Base-by-base conservation (phyloP, 75 land plant genomes). In the Selaginella tamariscina region DNA sequence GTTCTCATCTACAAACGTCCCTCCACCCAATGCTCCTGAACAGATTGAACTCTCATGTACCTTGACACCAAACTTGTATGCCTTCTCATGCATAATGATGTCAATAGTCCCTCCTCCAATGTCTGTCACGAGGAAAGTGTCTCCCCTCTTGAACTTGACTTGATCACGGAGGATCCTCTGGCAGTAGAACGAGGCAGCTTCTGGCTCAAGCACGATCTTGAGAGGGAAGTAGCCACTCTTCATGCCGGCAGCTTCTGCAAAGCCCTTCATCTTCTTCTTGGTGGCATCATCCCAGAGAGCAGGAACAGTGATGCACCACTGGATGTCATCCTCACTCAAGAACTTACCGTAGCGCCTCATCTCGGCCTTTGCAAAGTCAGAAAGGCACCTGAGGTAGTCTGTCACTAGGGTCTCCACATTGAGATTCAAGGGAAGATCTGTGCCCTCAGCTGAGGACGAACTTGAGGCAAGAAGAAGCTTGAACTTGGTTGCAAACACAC, bases 81-180 rank as follows among this genome's bases (percentile, higher is more conserved):
- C 62, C n/a, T n/a, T 5, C 8, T 5, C 8, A n/a, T 59, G 62
- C 18, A 59, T 9, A 23, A 27, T 21, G 8, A n/a, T 21, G 26
- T 59, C 62, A n/a, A 59, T 59, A 23, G 62, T 59, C 21, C 62
- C 62, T 9, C 62, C 62, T 8, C 62, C 62, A n/a, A 59, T n/a
- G 62, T 59, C 62, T 2, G 26, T 21, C 8, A 59, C 62, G 9
- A 59, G 62, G 62, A 59, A 59, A 23, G 21, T 59, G 21, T 59
- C 62, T 2, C n/a, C n/a, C 21, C 26, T 26, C 62, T 59, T 59
- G 21, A 59, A 59, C 24, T 26, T 59, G 49, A 39, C 11, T 15
- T 5, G 15, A 15, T 39, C 49, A 8, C 5, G 5, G 21, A 59
- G 26, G 9, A 9, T 21, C 21, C 8, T 59, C 62, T 59, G 62